Evolutionary conservation across 805 yeast species (phyloP).

Genomic region (Metschnikowia sp.): DNA sequence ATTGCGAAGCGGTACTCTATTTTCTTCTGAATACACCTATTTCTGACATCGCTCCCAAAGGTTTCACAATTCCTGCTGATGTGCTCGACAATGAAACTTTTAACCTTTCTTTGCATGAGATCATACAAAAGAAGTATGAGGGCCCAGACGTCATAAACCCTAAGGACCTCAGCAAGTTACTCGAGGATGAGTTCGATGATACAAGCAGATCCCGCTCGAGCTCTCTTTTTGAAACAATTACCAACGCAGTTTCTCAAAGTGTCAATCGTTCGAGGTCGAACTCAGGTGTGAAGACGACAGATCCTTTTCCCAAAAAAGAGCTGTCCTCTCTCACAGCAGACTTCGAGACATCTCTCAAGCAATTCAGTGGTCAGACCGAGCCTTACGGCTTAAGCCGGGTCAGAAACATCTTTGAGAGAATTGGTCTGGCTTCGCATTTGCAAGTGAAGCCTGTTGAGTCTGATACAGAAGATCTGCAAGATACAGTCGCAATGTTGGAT

Average conservation of each 20-base stretch:
- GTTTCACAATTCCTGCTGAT: conserved; percentile 8
- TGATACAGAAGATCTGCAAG: conserved; percentile 3
- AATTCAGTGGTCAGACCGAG: conserved; percentile 8
- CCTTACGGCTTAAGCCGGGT: conserved; percentile 28
- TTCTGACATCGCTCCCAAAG: conserved; percentile 23
- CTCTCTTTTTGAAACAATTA: conserved; percentile 36
- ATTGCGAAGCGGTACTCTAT: conserved; percentile 39
- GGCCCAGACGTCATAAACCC: neutral
- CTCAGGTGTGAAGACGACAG: conserved; percentile 24
- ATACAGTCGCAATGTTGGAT: neutral
- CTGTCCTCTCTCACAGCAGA: conserved; percentile 21
- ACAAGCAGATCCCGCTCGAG: conserved; percentile 35
- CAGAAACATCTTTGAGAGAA: conserved; percentile 33
- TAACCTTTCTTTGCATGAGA: conserved; percentile 22
- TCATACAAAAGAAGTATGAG: conserved; percentile 19
- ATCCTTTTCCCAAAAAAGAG: conserved; percentile 19
- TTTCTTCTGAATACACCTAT: conserved; percentile 37
- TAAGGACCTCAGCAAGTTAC: conserved; percentile 3
- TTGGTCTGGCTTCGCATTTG: conserved; percentile 22
- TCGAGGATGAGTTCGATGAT: conserved; percentile 12
- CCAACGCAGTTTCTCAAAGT: conserved; percentile 28
- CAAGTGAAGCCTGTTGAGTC: conserved; percentile 6
- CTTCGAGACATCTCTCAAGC: conserved; percentile 18
- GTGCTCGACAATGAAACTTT: conserved; percentile 15
- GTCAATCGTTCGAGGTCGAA: conserved; percentile 30